Percentiles rank a stretch among this genome's conserved stretches.
Conservation (phyloP, 768 basidiomycete species). For the Panus rudis region DNA sequence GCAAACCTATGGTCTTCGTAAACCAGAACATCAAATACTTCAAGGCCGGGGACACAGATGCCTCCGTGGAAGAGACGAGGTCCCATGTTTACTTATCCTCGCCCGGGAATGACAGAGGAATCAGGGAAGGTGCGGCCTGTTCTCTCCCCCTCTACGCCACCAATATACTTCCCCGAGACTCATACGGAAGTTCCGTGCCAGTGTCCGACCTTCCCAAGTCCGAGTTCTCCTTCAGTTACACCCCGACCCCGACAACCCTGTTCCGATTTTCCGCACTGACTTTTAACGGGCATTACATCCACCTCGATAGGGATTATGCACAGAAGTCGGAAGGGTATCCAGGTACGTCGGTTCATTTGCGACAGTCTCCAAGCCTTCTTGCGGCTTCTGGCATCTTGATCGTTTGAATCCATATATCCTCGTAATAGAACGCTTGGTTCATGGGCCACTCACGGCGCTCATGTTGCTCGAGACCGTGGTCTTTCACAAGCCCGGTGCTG, state of each 20-base stretch:
- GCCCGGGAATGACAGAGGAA: constrained; percentile 23
- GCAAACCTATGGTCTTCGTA: constrained; percentile 68
- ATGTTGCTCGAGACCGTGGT: constrained; percentile 63
- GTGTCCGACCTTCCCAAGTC: constrained; percentile 44
- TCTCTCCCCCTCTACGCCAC: constrained; percentile 1
- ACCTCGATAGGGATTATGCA: constrained; percentile 72
- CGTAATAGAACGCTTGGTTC: constrained; percentile 66
- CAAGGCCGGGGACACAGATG: constrained; percentile 34
- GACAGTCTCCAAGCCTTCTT: too few relatives aligned
- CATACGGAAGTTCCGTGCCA: constrained; percentile 17
- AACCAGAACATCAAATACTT: constrained; percentile 53
- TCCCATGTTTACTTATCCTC: constrained; percentile 57
- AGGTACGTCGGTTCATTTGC: constrained; percentile 39
- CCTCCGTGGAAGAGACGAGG: constrained; percentile 55
- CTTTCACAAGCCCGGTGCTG: constrained; percentile 40
- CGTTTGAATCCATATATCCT: background rate
- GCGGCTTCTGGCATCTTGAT: background rate
- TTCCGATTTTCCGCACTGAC: constrained; percentile 85
- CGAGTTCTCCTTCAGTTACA: constrained; percentile 61
- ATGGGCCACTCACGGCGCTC: constrained; percentile 75
- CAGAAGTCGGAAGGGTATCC: constrained; percentile 63
- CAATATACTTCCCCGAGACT: background rate
- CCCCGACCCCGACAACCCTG: constrained; percentile 61
- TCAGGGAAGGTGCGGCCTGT: constrained; percentile 35
- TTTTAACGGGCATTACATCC: constrained; percentile 82